Base-by-base conservation (phyloP, 2,329 filamentous ascomycete genomes). In the Trichophyton simii region DNA sequence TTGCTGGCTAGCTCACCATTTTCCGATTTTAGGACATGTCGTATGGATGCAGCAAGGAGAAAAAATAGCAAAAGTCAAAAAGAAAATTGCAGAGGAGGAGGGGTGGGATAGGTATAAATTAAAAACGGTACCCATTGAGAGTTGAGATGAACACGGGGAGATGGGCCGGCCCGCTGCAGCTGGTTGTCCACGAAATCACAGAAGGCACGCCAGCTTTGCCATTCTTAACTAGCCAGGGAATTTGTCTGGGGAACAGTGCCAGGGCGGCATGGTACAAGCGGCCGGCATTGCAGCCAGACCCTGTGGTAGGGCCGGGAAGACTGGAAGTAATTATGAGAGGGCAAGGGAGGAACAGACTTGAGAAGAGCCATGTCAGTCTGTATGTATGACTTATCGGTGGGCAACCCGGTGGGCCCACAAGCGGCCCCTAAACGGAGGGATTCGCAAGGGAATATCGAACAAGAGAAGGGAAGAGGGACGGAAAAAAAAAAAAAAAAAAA, bases 141-240 rank as follows among this genome's bases (percentile, higher is more conserved):
- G 31, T 38, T 38, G 55, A 58, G 31, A 42, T 58, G 34, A 58
- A 58, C 38, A 58, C 55, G 55, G 55, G 64, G 59, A 63, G 72
- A 73, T 75, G 74, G 74, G 72, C 75, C 74, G 74, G 74, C 69
- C 74, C 74, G 74, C 72, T 71, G 73, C 73, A 74, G 72, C 72
- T 42, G 38, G 57, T 59, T 28, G 38, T 70, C 72, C 50, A 34
- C 50, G 25, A 54, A 54, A 54, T 54, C 50, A 48, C 50, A 54
- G 50, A 54, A 54, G 13, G 50, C 50, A 54, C 50, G 50, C 50
- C 50, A 54, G 50, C 22, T 54, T 54, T 31, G 28, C 50, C 50
- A 54, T 54, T 54, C 34, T 13, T 38, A 38, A 28, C 28, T 54
- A 54, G 50, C 50, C 22, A 54, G 50, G 50, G 50, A 67, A 72